Evolutionary conservation across 2,329 filamentous ascomycete genomes (phyloP).

Genomic region (Cytospora leucostoma): DNA sequence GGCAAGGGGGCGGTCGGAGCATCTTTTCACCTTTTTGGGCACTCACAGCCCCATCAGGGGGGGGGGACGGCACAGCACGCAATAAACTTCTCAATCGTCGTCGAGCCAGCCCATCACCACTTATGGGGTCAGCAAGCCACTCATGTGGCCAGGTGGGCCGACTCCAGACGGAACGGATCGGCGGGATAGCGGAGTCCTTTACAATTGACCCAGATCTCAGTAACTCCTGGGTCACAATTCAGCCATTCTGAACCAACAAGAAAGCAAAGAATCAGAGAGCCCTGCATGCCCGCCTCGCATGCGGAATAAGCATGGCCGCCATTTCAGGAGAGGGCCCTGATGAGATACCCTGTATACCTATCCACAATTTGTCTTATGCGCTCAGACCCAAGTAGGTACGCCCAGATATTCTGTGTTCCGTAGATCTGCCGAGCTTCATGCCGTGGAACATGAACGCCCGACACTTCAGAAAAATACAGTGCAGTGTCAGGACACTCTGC

Average conservation of each 20-base stretch:
- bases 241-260: neutral
- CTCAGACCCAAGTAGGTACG: constrained; percentile 1
- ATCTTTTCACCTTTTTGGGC: neutral
- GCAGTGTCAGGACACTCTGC: neutral
- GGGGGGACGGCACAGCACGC: neutral
- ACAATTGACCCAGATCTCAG: constrained; percentile 1
- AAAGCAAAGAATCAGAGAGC: neutral
- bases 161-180: constrained; percentile 16
- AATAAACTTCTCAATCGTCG: neutral
- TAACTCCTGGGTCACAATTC: constrained; percentile 6
- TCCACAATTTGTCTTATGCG: constrained; percentile 4
- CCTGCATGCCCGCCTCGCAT: neutral
- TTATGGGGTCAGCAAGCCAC: neutral
- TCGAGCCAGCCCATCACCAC: constrained; percentile 4
- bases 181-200: constrained; percentile 15
- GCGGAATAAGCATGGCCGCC: neutral
- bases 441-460: constrained; percentile 25
- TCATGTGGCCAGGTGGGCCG: constrained; percentile 7
- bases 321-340: constrained; percentile 14
- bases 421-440: constrained; percentile 26
- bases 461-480: neutral
- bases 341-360: neutral
- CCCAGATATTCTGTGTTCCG: neutral
- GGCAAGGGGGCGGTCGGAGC: constrained; percentile 5
- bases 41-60: neutral